Evolutionary conservation across 2,329 filamentous ascomycete species (phyloP).

Genomic region (Fusarium sororula): DNA sequence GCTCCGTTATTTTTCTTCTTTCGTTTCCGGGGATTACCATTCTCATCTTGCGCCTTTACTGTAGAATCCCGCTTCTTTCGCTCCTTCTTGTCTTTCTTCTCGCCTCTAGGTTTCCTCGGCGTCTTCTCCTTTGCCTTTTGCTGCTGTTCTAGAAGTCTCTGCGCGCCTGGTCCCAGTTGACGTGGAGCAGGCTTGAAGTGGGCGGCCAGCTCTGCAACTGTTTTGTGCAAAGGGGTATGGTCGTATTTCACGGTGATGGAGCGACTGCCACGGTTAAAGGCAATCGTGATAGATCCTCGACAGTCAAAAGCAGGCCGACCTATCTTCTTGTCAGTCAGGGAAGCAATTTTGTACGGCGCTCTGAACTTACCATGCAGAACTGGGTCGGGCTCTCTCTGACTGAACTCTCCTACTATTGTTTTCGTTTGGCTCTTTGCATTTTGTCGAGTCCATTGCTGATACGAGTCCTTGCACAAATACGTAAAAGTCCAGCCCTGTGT

Average conservation of each 20-base stretch:
- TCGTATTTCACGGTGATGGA: conserved; percentile 63
- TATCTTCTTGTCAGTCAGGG: conserved; percentile 34
- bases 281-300: conserved; percentile 59
- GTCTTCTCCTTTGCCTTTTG: conserved; percentile 40
- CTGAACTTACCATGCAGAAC: conserved; percentile 53
- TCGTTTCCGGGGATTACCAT: conserved; percentile 41
- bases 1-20: conserved; percentile 42
- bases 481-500: conserved; percentile 63
- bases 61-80: conserved; percentile 34
- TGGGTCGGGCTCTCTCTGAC: conserved; percentile 57
- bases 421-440: conserved; percentile 53
- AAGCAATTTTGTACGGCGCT: background rate
- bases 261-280: conserved; percentile 58
- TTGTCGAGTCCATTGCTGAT: conserved; percentile 60
- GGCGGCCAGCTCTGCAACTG: conserved; percentile 60
- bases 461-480: conserved; percentile 63
- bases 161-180: conserved; percentile 39
- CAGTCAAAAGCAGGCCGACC: conserved; percentile 69
- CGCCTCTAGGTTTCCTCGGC: conserved; percentile 42
- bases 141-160: conserved; percentile 39
- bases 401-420: conserved; percentile 59
- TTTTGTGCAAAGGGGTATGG: conserved; percentile 66
- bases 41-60: conserved; percentile 37
- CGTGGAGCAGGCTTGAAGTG: conserved; percentile 57
- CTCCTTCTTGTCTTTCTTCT: conserved; percentile 42